A percentile compares a stretch with the other conserved stretches of the same genome.
Evolutionary conservation across 78 protist species (phyloP).

Genomic region (Paulinella micropora): DNA sequence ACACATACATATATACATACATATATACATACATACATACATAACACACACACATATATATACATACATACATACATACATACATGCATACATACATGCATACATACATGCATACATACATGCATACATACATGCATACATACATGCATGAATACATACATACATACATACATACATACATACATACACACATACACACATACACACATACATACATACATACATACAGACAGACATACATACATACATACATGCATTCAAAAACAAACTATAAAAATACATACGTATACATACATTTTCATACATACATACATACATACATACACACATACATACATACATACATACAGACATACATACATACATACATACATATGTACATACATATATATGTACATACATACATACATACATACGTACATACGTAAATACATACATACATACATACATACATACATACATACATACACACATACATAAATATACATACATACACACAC

Average conservation of each 20-base stretch:
- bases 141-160: not conserved
- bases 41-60: not conserved
- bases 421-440: not conserved
- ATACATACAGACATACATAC: not conserved
- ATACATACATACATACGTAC: not conserved
- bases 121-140: not conserved
- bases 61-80: not conserved
- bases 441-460: not conserved
- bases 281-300: not conserved
- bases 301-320: not conserved
- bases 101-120: not conserved
- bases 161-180: not conserved
- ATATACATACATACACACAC: not conserved
- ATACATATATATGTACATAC: not conserved
- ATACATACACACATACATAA: not conserved
- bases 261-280: not conserved
- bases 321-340: not conserved
- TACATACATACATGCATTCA: not conserved
- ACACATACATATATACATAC: not conserved
- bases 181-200: not conserved
- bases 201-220: not conserved
- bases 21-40: not conserved
- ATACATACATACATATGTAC: not conserved
- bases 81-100: not conserved
- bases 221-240: not conserved